Conservation (phyloP, 495 filamentous ascomycete genomes). For the Aspergillus egyptiacus region DNA sequence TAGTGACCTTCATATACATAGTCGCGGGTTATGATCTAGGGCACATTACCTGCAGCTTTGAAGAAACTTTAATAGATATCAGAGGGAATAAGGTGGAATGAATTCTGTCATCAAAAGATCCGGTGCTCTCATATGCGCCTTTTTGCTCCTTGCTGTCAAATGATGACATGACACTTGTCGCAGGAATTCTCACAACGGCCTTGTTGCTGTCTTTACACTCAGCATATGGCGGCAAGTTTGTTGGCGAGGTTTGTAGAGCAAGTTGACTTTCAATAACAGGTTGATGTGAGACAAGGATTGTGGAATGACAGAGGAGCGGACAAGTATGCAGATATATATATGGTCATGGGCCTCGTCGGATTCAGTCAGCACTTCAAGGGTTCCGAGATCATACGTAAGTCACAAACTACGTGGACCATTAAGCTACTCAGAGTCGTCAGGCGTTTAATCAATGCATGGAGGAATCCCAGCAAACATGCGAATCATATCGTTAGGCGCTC, state of each 20-base stretch:
- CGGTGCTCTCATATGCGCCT: too few relatives aligned
- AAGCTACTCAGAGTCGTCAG: conserved; percentile 10
- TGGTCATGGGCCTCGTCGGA: neutral
- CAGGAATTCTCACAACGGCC: too few relatives aligned
- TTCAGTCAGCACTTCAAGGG: conserved; percentile 1
- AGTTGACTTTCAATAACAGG: neutral
- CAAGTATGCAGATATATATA: neutral
- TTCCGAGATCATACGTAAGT: conserved; percentile 8
- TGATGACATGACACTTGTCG: too few relatives aligned
- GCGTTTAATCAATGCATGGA: conserved; percentile 19
- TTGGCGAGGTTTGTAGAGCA: neutral
- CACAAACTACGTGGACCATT: conserved; percentile 34
- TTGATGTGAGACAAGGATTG: neutral
- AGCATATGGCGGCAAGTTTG: neutral
- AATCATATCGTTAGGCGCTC: conserved; percentile 23
- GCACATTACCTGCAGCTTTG: neutral
- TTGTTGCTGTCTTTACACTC: too few relatives aligned
- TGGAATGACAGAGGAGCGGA: neutral
- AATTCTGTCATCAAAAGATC: neutral
- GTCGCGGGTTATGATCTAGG: neutral
- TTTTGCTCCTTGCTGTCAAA: too few relatives aligned
- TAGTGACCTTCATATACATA: too few relatives aligned
- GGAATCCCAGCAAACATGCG: conserved; percentile 17
- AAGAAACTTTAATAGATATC: neutral
- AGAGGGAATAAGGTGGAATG: neutral